These are phyloP conservation scores for Coriolopsis trogii DNA, from an alignment of 1,284 basidiomycete species.

Conservation along the genomic window DNA sequence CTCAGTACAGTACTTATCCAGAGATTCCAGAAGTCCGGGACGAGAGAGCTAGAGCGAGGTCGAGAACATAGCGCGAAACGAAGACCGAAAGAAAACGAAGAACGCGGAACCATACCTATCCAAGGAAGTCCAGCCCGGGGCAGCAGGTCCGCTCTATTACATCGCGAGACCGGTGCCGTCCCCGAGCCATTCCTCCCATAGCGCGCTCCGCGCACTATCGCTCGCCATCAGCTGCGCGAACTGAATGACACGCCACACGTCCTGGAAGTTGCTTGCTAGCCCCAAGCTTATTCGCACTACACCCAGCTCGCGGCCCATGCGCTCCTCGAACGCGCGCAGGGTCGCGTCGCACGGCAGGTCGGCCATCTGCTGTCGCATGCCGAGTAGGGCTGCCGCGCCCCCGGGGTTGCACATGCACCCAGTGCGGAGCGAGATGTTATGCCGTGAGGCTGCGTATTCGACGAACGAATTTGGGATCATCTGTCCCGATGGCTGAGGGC, in stretches of 20 bases:
- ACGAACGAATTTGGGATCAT: constrained; percentile 73
- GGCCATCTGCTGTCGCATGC: constrained; percentile 70
- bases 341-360: constrained; percentile 60
- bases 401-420: constrained; percentile 88
- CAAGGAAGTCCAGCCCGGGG: neutral
- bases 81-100: too few relatives aligned
- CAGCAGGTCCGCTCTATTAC: constrained; percentile 1
- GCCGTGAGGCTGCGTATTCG: constrained; percentile 64
- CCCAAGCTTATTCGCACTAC: constrained; percentile 78
- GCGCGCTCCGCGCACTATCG: constrained; percentile 41
- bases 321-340: constrained; percentile 60
- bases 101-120: neutral
- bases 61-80: too few relatives aligned
- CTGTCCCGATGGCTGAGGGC: constrained; percentile 57
- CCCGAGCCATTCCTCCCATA: constrained; percentile 37
- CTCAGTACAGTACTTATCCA: too few relatives aligned
- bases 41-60: too few relatives aligned
- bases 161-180: constrained; percentile 24
- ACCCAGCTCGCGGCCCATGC: constrained; percentile 68
- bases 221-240: constrained; percentile 55
- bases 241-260: constrained; percentile 68
- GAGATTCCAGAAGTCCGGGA: too few relatives aligned
- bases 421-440: constrained; percentile 73
- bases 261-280: constrained; percentile 73
- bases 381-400: constrained; percentile 70